Conservation (phyloP, 2,329 filamentous ascomycete species). For the Cercospora zeae-maydis region DNA sequence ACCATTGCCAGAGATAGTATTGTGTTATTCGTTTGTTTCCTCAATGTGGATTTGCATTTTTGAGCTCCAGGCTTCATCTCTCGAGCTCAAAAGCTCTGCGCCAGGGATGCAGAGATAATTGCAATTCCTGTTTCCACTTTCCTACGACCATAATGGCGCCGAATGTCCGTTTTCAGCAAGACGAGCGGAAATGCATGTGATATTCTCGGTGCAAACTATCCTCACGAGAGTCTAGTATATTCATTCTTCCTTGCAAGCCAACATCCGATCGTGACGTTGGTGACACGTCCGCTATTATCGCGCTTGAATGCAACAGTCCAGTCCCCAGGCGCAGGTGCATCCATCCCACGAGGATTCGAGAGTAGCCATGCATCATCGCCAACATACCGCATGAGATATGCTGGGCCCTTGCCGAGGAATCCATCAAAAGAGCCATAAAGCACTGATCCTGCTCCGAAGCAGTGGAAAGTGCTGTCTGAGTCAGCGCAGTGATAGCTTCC, state of each 20-base stretch:
- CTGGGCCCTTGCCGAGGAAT: slow-evolving; percentile 41
- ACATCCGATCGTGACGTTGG: slow-evolving; percentile 39
- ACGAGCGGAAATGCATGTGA: too few species aligned
- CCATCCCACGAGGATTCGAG: slow-evolving; percentile 41
- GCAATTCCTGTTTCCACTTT: too few species aligned
- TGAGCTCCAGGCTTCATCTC: too few species aligned
- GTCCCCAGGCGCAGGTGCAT: slow-evolving; percentile 43
- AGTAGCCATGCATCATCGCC: slow-evolving; percentile 42
- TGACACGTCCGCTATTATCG: slow-evolving; percentile 19
- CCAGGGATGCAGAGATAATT: too few species aligned
- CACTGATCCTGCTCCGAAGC: slow-evolving; percentile 36
- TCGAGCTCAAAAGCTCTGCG: too few species aligned
- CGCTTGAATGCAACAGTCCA: slow-evolving; percentile 43
- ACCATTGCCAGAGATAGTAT: too few species aligned
- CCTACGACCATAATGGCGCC: too few species aligned
- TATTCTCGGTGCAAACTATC: neutral
- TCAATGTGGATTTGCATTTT: too few species aligned
- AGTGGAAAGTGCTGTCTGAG: slow-evolving; percentile 39
- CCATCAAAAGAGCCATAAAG: slow-evolving; percentile 46
- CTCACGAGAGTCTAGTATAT: slow-evolving; percentile 6
- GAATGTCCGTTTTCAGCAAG: too few species aligned
- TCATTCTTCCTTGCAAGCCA: slow-evolving; percentile 40
- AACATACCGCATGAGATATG: slow-evolving; percentile 39
- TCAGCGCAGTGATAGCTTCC: slow-evolving; percentile 41
- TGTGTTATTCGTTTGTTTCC: too few species aligned